phyloP scores from a whole-genome alignment of 345 rosid genomes.

The Hibiscus trionum region DNA sequence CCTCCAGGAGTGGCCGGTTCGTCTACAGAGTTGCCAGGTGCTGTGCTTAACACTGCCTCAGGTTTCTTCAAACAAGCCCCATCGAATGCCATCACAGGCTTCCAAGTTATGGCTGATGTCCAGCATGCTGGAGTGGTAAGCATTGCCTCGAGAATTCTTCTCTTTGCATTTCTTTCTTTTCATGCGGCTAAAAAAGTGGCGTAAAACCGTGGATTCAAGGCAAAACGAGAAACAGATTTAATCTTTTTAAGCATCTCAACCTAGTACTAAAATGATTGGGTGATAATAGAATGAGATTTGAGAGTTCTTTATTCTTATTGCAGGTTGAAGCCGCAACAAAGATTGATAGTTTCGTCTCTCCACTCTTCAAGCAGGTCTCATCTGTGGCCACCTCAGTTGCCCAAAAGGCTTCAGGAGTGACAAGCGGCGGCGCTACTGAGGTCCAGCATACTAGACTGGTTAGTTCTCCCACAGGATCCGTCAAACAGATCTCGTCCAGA shows the following conservation, averaged over 20 bases:
- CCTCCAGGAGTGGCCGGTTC: background rate
- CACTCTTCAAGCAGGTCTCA: constrained; percentile 61
- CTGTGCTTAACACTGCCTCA: background rate
- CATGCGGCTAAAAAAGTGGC: background rate
- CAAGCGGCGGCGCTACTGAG: constrained; percentile 29
- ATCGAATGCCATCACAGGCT: background rate
- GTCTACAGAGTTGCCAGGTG: background rate
- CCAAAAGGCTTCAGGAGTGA: constrained; percentile 53
- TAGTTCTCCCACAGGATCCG: constrained; percentile 63
- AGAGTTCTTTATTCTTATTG: background rate
- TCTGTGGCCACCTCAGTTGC: constrained; percentile 59
- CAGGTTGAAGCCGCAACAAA: constrained; percentile 37
- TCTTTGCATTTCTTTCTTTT: background rate
- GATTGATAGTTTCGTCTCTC: constrained; percentile 64
- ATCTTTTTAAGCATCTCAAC: background rate
- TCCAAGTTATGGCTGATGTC: background rate
- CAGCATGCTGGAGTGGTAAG: background rate
- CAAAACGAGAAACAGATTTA: background rate
- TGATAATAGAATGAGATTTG: background rate
- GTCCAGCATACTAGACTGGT: constrained; percentile 57
- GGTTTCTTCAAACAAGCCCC: background rate
- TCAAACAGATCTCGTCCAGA: constrained; percentile 46
- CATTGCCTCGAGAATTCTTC: background rate
- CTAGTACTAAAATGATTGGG: background rate
- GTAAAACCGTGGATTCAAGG: background rate